A percentile compares a stretch with the other conserved stretches of the same genome.
Evolutionary conservation across 768 basidiomycete genomes (phyloP).

Genomic region (Trametes coccinea): DNA sequence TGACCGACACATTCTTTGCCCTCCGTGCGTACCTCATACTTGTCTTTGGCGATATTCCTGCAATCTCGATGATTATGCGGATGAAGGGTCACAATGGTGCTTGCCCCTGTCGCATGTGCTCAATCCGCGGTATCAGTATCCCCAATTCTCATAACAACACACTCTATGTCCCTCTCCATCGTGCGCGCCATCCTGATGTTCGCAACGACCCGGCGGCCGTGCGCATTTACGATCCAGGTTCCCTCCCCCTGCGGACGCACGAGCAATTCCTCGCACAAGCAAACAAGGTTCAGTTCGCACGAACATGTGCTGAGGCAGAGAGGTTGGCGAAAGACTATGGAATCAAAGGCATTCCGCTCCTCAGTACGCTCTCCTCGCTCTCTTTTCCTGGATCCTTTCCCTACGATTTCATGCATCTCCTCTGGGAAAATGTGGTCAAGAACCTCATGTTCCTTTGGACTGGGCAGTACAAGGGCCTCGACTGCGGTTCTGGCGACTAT

Average conservation of each 20-base stretch:
- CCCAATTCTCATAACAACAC: slow-evolving; percentile 14
- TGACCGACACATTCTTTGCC: slow-evolving; percentile 25
- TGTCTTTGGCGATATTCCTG: slow-evolving; percentile 38
- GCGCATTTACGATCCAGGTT: slow-evolving; percentile 35
- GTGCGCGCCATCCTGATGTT: slow-evolving; percentile 25
- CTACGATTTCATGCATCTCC: slow-evolving; percentile 52
- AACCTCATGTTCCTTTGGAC: slow-evolving; percentile 45
- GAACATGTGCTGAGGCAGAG: slow-evolving; percentile 8
- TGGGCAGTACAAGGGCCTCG: slow-evolving; percentile 42
- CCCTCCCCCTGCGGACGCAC: slow-evolving; percentile 45
- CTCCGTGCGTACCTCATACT: slow-evolving; percentile 35
- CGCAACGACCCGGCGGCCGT: slow-evolving; percentile 15
- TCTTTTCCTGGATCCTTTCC: slow-evolving; percentile 43
- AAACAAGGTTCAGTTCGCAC: slow-evolving; percentile 13
- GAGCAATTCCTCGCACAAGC: slow-evolving; percentile 42
- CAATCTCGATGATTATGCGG: slow-evolving; percentile 30
- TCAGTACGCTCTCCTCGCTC: slow-evolving; percentile 35
- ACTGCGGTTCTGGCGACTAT: slow-evolving; percentile 33
- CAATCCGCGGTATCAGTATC: slow-evolving; percentile 33
- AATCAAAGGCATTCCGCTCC: slow-evolving; percentile 32
- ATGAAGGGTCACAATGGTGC: slow-evolving; percentile 47
- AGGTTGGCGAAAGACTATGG: slow-evolving; percentile 22
- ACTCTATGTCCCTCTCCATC: slow-evolving; percentile 35
- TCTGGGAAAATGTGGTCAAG: slow-evolving; percentile 45
- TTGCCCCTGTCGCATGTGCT: slow-evolving; percentile 40